A percentile compares a stretch with the other conserved stretches of the same genome.
Evolutionary conservation across 148 eudicot genomes (phyloP).

Genomic region (Diospyros lotus): DNA sequence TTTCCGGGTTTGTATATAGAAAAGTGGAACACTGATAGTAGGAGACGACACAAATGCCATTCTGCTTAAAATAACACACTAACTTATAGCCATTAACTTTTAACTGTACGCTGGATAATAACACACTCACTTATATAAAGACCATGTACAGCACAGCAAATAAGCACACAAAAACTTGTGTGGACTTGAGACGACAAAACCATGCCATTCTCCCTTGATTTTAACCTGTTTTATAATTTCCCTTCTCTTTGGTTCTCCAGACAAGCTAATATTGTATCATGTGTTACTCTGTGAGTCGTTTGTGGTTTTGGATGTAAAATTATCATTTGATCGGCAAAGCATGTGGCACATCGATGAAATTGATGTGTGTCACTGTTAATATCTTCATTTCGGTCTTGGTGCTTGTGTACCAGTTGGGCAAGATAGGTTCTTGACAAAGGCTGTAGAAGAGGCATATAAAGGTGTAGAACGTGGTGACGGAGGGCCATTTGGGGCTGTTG

Average conservation of each 20-base stretch:
- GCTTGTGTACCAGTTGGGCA: slow-evolving; percentile 50
- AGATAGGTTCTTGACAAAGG: slow-evolving; percentile 70
- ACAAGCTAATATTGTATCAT: too few species aligned
- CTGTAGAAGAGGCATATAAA: slow-evolving; percentile 85
- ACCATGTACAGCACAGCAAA: too few species aligned
- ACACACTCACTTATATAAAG: too few species aligned
- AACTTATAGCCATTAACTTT: too few species aligned
- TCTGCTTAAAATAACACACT: not conserved
- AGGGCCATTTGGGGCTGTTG: slow-evolving; percentile 87
- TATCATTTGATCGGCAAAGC: not conserved
- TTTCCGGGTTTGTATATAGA: not conserved
- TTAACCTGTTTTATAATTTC: too few species aligned
- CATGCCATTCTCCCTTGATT: too few species aligned
- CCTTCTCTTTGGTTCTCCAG: too few species aligned
- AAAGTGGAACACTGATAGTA: not conserved
- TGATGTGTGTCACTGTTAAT: not conserved
- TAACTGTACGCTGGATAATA: too few species aligned
- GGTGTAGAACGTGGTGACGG: slow-evolving; percentile 84
- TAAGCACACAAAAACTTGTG: too few species aligned
- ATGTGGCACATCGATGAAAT: not conserved
- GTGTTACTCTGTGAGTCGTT: too few species aligned
- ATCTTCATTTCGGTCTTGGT: slow-evolving; percentile 7
- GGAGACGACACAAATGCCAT: not conserved
- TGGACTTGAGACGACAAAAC: too few species aligned
- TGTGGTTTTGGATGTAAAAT: too few species aligned